phyloP scores from a whole-genome alignment of 345 rosid genomes.

The Schrenkiella parvula region DNA sequence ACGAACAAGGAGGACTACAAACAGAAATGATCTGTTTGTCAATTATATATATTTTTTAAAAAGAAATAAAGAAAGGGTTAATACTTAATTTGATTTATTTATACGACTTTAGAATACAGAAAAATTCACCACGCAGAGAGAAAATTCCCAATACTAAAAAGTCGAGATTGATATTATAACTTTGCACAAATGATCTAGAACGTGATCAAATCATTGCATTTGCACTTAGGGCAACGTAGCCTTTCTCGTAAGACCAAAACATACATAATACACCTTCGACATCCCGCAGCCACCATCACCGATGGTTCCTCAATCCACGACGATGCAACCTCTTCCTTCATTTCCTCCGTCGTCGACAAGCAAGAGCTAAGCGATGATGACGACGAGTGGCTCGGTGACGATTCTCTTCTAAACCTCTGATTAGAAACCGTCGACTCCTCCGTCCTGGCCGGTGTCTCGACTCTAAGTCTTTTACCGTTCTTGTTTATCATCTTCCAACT shows the following conservation, averaged over 20 bases:
- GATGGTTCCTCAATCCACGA: slow-evolving; percentile 15
- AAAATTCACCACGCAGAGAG: background rate
- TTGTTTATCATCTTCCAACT: slow-evolving; percentile 21
- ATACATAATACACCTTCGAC: slow-evolving; percentile 16
- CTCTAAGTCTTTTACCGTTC: slow-evolving; percentile 10
- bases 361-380: slow-evolving; percentile 19
- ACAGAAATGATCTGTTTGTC: background rate
- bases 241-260: background rate
- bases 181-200: background rate
- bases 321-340: slow-evolving; percentile 30
- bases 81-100: background rate
- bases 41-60: background rate
- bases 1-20: slow-evolving; percentile 1
- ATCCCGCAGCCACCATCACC: slow-evolving; percentile 14
- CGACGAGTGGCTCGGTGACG: background rate
- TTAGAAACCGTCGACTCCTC: background rate
- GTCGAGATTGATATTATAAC: slow-evolving; percentile 6
- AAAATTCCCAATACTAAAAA: background rate
- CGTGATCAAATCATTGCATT: background rate
- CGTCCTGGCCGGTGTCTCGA: background rate
- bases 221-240: slow-evolving; percentile 21
- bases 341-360: slow-evolving; percentile 20
- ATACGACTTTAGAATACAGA: background rate
- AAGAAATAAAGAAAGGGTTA: background rate
- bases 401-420: background rate